phyloP scores from a whole-genome alignment of 129 eudicot species.

The Erigeron canadensis region DNA sequence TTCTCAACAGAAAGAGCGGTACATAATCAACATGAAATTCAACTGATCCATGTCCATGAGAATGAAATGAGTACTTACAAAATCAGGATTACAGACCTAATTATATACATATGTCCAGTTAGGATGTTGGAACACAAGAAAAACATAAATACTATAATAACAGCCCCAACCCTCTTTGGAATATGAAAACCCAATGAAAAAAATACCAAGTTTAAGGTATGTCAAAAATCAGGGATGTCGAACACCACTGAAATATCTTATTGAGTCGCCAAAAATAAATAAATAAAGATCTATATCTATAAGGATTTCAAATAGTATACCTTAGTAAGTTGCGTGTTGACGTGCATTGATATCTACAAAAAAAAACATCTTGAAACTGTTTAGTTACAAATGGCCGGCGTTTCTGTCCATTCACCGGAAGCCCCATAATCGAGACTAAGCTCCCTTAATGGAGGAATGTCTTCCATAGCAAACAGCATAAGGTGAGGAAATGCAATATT shows the following conservation, averaged over 20 bases:
- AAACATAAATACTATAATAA: too few relatives aligned
- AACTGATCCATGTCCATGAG: background rate
- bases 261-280: too few relatives aligned
- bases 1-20: background rate
- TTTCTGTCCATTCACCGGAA: conserved; percentile 56
- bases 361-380: conserved; percentile 20
- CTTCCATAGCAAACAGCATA: conserved; percentile 83
- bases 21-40: background rate
- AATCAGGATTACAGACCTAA: background rate
- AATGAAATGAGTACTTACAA: background rate
- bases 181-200: too few relatives aligned
- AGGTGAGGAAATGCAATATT: conserved; percentile 66
- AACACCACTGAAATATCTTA: too few relatives aligned
- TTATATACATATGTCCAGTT: too few relatives aligned
- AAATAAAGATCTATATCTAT: too few relatives aligned
- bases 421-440: conserved; percentile 82
- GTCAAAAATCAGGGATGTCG: too few relatives aligned
- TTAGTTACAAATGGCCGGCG: conserved; percentile 70
- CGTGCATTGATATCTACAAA: conserved; percentile 20
- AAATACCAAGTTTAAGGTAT: too few relatives aligned
- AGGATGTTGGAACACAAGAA: too few relatives aligned
- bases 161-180: too few relatives aligned
- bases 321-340: conserved; percentile 23
- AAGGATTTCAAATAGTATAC: conserved; percentile 14
- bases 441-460: conserved; percentile 88